Evolutionary conservation across 176 grass and related monocot species (phyloP), one percentile per base, ranked within the genome.

Genomic region (Triticum aestivum): DNA sequence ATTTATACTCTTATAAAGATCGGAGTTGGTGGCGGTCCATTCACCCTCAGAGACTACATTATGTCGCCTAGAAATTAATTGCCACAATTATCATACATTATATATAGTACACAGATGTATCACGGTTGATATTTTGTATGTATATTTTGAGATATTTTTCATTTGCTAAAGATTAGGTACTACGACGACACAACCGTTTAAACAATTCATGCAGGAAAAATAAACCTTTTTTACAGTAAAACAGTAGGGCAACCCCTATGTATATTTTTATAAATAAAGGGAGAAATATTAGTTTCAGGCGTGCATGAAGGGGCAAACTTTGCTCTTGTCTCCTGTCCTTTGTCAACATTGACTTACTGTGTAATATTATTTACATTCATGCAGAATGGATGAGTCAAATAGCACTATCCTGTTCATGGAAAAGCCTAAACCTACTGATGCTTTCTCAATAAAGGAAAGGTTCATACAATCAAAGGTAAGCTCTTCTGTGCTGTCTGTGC

Each of bases 391-490:
- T 61, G 85, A 90, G 73, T 88, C 86, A 84, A 86, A 95, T 65
- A 75, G 67, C 27, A 79, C 79, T 78, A 82, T 84, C 84, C 85
- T 80, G 76, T 87, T 91, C 71, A 91, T 96, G 73, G 86, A 92
- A 79, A 98, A 98, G 73, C 93, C 96, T 85, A 91, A 92, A 59
- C 88, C 93, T 35, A 96, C 83, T 20, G 91, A 98, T 84, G 80
- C 88, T 78, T 89, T 96, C 85, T 84, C 88, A 77, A 98, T 84
- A 95, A 98, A 98, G 72, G 96, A 98, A 83, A 92, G 91, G 86
- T 98, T 91, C 82, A 98, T 98, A 80, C 93, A 96, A 94, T 69
- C 84, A 61, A 98, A 98, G 92, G 96, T 95, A 95, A 86, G 49
- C 17, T 90, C 85, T 79, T 80, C 6, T 84, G 26, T 78, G 30